phyloP scores from a whole-genome alignment of 2,329 filamentous ascomycete genomes.

The Arthrobotrys musiformis region DNA sequence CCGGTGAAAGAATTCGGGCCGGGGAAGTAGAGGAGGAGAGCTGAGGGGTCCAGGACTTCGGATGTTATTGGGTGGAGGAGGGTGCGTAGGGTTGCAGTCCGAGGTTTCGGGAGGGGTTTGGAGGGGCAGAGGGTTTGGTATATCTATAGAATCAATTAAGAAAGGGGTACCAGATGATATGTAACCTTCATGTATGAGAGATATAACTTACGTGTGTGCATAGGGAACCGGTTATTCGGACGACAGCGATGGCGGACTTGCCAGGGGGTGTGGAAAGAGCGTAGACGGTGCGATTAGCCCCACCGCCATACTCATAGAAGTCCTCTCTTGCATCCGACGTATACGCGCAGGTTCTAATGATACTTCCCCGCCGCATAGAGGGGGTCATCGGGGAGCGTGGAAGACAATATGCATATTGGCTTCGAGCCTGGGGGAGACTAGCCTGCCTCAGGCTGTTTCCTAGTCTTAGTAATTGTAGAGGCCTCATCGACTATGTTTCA shows the following conservation, averaged over 20 bases:
- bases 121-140: slow-evolving; percentile 72
- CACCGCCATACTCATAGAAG: slow-evolving; percentile 61
- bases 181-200: background rate
- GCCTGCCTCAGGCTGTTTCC: background rate
- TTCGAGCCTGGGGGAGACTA: background rate
- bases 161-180: slow-evolving; percentile 23
- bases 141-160: slow-evolving; percentile 66
- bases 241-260: slow-evolving; percentile 87
- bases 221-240: slow-evolving; percentile 83
- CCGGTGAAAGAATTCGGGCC: slow-evolving; percentile 85
- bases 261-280: slow-evolving; percentile 88
- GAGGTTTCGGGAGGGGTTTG: slow-evolving; percentile 68
- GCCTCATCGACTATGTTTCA: slow-evolving; percentile 9
- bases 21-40: slow-evolving; percentile 85
- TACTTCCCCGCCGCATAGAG: background rate
- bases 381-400: background rate
- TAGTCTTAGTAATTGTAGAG: background rate
- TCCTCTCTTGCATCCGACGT: background rate
- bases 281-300: slow-evolving; percentile 75
- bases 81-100: slow-evolving; percentile 77
- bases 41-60: slow-evolving; percentile 76
- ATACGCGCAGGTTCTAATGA: background rate
- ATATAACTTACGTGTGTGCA: slow-evolving; percentile 71
- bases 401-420: slow-evolving; percentile 15
- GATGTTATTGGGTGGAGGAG: slow-evolving; percentile 71